phyloP scores from a whole-genome alignment of 164 flowering plant genomes.

The Amborella trichopoda region DNA sequence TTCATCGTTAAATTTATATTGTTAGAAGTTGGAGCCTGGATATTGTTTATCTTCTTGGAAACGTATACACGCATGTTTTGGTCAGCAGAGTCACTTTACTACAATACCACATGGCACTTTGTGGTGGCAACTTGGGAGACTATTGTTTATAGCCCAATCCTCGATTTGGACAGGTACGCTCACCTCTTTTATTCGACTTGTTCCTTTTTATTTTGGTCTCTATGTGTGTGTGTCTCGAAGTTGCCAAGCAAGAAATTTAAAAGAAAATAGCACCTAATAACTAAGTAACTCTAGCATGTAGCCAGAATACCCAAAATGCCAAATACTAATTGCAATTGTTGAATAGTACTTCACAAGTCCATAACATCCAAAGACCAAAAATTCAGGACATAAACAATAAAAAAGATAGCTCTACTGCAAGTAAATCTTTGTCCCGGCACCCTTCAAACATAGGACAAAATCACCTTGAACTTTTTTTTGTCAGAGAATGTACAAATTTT shows the following conservation, averaged over 20 bases:
- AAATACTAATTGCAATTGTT: neutral
- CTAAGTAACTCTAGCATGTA: neutral
- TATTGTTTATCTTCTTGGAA: constrained; percentile 85
- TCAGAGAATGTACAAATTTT: no score
- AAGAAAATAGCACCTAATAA: neutral
- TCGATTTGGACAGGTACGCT: constrained; percentile 89
- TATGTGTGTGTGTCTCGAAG: no score
- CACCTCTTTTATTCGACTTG: neutral
- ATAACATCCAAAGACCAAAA: no score
- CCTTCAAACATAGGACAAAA: no score
- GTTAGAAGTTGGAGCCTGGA: constrained; percentile 89
- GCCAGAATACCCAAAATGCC: neutral
- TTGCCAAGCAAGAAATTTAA: neutral
- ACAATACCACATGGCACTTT: constrained; percentile 89
- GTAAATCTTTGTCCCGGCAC: no score
- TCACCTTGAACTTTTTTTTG: no score
- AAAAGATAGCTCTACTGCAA: no score
- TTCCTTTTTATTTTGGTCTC: neutral
- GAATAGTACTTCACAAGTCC: neutral
- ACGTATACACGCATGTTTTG: constrained; percentile 96
- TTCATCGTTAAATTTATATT: constrained; percentile 68
- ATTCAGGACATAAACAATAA: no score
- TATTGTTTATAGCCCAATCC: constrained; percentile 84
- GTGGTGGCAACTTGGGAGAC: constrained; percentile 90
- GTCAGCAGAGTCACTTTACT: constrained; percentile 94